A percentile compares a stretch with the other conserved stretches of the same genome.
phyloP scores from a whole-genome alignment of 1,139 yeast genomes.

The Saccharomyces pastorianus region DNA sequence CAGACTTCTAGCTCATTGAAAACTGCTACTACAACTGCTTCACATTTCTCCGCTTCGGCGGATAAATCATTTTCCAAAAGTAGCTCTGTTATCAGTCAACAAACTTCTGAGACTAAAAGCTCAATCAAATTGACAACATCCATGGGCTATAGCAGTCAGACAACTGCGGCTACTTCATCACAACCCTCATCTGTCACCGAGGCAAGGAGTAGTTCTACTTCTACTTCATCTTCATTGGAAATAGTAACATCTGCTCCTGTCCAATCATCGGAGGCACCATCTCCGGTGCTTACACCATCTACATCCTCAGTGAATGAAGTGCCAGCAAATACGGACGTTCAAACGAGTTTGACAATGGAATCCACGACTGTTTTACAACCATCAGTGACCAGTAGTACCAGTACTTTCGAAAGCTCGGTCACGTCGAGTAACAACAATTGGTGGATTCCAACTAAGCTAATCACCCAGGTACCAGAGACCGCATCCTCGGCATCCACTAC shows the following conservation, averaged over 20 bases:
- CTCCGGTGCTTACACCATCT: background rate
- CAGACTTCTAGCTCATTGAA: background rate
- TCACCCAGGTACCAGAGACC: slow-evolving; percentile 23
- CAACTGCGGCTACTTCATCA: background rate
- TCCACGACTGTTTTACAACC: slow-evolving; percentile 5
- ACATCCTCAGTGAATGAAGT: background rate
- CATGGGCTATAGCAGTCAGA: background rate
- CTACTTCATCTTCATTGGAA: background rate
- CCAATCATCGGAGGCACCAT: background rate
- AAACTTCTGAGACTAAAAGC: background rate
- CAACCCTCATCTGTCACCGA: background rate
- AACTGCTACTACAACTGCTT: background rate
- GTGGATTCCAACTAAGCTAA: slow-evolving; percentile 33
- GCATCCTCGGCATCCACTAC: slow-evolving; percentile 23
- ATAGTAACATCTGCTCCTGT: background rate
- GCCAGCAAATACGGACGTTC: background rate
- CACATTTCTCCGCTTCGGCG: background rate
- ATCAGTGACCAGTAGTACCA: slow-evolving; percentile 3
- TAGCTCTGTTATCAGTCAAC: background rate
- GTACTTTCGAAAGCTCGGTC: slow-evolving; percentile 7
- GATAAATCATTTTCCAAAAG: background rate
- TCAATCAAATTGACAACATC: background rate
- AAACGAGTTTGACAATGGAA: background rate
- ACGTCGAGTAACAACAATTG: slow-evolving; percentile 22
- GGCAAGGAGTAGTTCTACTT: background rate